These are phyloP conservation scores for Wickerhamiella siamensis DNA, from an alignment of 805 yeast genomes.

Conservation along the genomic window DNA sequence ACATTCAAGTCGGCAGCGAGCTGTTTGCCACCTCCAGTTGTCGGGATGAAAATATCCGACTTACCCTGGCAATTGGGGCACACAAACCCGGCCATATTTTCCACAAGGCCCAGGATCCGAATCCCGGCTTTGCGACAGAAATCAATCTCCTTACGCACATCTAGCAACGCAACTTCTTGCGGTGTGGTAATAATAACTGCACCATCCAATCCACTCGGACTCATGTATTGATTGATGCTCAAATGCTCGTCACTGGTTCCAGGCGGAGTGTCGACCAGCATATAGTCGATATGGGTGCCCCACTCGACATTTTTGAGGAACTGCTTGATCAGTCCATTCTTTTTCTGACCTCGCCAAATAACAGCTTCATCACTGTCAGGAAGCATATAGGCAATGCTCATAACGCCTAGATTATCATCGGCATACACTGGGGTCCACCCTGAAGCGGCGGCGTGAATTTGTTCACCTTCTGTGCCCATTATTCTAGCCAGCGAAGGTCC, in stretches of 20 bases:
- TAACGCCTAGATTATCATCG: slow-evolving; percentile 84
- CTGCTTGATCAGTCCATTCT: slow-evolving; percentile 83
- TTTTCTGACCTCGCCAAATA: slow-evolving; percentile 96
- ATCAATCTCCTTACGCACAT: slow-evolving; percentile 90
- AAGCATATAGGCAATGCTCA: slow-evolving; percentile 89
- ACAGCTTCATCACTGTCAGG: slow-evolving; percentile 89
- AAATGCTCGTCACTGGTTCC: slow-evolving; percentile 97
- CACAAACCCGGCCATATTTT: slow-evolving; percentile 96
- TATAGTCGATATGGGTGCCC: slow-evolving; percentile 60
- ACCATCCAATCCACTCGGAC: slow-evolving; percentile 87
- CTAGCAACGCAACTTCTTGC: slow-evolving; percentile 89
- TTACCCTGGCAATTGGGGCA: slow-evolving; percentile 90
- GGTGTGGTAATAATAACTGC: slow-evolving; percentile 94
- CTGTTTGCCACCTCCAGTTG: slow-evolving; percentile 91
- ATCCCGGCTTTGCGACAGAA: slow-evolving; percentile 87
- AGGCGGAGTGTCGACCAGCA: slow-evolving; percentile 93
- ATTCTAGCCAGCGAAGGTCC: slow-evolving; percentile 94
- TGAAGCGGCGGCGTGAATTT: slow-evolving; percentile 72
- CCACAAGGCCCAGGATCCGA: slow-evolving; percentile 76
- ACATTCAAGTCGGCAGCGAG: slow-evolving; percentile 67
- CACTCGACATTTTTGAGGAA: slow-evolving; percentile 90
- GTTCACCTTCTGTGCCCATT: slow-evolving; percentile 82
- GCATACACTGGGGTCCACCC: slow-evolving; percentile 98
- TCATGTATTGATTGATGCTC: slow-evolving; percentile 73
- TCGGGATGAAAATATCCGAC: slow-evolving; percentile 79